Base-by-base conservation (phyloP, 2,329 filamentous ascomycete species). In the Pseudogymnoascus sp. region DNA sequence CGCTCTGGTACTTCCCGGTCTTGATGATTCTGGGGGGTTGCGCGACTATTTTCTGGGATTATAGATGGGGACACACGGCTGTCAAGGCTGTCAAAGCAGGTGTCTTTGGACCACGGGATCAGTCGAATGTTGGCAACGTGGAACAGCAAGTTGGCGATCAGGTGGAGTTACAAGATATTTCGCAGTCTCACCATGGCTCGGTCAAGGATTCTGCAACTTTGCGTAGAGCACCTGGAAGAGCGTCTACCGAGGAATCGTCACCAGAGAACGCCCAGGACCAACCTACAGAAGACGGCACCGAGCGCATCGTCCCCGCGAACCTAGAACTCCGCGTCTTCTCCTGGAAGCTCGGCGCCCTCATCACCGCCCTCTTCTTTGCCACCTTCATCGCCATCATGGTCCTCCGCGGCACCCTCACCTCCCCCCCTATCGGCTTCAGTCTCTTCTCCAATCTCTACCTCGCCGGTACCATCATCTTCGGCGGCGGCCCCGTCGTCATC, bases 391-490 rank as follows among this genome's bases (percentile, higher is more conserved):
- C 76, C 1, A 71, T 88, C 21, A 81, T 90, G 71, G 77, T 82
- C 15, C 68, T 81, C 0, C 78, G 80, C 37, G 79, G 71, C 73
- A 79, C 70, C 65, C 74, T 75, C 59, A 75, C 59, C 1, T 59
- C 80, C 10, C 64, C 73, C 0, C 77, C 83, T 0, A 74, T 85
- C 0, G 73, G 80, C 0, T 84, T 85, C 67, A 78, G 81, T 59
- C 79, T 91, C 23, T 91, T 91, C 68, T 79, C 86, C 4, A 91
- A 89, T 72, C 82, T 91, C 75, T 90, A 88, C 69, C 83, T 91
- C 0, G 88, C 88, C 0, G 88, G 88, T 0, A 91, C 88, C 1
- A 82, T 62, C 19, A 70, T 68, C 33, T 74, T 74, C 60, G 85
- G 85, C 3, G 85, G 85, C 2, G 85, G 85, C 0, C 85, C 85